phyloP scores from a whole-genome alignment of 306 rosid species.

The Begonia fuchsioides region DNA sequence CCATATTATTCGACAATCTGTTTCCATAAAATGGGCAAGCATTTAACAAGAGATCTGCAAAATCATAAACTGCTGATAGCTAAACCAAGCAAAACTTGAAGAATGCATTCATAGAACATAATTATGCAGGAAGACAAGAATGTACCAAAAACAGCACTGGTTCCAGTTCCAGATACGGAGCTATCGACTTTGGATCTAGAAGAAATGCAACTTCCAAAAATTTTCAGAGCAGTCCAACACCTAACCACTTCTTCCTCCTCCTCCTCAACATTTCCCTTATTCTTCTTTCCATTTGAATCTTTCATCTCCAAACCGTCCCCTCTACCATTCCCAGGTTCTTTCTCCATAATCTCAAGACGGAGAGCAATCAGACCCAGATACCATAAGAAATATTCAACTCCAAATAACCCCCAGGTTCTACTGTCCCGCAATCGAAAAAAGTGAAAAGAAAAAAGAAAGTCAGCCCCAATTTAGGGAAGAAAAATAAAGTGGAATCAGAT shows the following conservation, averaged over 20 bases:
- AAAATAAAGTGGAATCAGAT: too few relatives aligned
- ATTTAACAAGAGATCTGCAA: too few relatives aligned
- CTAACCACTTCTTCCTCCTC: constrained; percentile 45
- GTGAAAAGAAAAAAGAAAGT: too few relatives aligned
- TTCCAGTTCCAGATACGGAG: constrained; percentile 74
- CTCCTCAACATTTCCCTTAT: constrained; percentile 18
- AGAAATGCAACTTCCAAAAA: constrained; percentile 87
- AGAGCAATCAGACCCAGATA: not conserved
- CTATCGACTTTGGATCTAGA: constrained; percentile 98
- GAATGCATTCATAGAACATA: too few relatives aligned
- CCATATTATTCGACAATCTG: too few relatives aligned
- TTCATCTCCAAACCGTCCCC: constrained; percentile 58
- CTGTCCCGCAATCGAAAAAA: too few relatives aligned
- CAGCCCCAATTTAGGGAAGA: too few relatives aligned
- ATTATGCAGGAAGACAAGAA: constrained; percentile 4
- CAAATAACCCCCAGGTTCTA: too few relatives aligned
- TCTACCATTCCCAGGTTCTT: constrained; percentile 60
- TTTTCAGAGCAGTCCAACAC: constrained; percentile 72
- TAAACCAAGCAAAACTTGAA: too few relatives aligned
- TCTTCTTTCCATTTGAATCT: constrained; percentile 54
- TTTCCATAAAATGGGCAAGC: too few relatives aligned
- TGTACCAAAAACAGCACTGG: constrained; percentile 72
- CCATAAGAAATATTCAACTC: not conserved
- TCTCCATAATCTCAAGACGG: constrained; percentile 46
- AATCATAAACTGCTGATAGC: too few relatives aligned